phyloP scores from a whole-genome alignment of 169 alveolate genomes.

The Plasmodium cynomolgi region DNA sequence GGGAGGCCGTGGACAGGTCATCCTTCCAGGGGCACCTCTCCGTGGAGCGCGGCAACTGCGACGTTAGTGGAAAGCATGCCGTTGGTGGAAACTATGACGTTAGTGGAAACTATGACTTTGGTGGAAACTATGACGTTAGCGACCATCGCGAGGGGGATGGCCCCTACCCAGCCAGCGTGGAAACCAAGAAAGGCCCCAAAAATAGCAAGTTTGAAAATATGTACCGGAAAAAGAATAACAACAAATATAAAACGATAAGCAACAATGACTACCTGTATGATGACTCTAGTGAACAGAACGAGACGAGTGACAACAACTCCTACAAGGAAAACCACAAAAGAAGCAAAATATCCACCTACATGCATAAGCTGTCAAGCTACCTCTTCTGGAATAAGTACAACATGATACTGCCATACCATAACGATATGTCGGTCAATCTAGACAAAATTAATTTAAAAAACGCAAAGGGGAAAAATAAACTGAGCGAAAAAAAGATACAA shows the following conservation, averaged over 20 bases:
- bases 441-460: constrained; percentile 21
- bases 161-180: neutral
- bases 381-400: constrained; percentile 45
- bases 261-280: constrained; percentile 12
- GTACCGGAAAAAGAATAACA: constrained; percentile 43
- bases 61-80: neutral
- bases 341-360: neutral
- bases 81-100: neutral
- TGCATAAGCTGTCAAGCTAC: neutral
- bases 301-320: neutral
- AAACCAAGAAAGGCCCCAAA: neutral
- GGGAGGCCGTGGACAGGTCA: neutral
- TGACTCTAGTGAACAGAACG: constrained; percentile 9
- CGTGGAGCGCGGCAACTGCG: neutral
- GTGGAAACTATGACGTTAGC: neutral
- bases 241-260: constrained; percentile 20
- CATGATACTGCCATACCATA: constrained; percentile 37
- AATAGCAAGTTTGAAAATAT: constrained; percentile 27
- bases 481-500: constrained; percentile 20
- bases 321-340: neutral
- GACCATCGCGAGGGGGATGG: neutral
- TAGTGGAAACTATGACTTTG: neutral
- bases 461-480: constrained; percentile 4
- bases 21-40: neutral
- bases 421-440: constrained; percentile 5